phyloP scores from a whole-genome alignment of 768 basidiomycete species.

The Leccinum aurantiacum region DNA sequence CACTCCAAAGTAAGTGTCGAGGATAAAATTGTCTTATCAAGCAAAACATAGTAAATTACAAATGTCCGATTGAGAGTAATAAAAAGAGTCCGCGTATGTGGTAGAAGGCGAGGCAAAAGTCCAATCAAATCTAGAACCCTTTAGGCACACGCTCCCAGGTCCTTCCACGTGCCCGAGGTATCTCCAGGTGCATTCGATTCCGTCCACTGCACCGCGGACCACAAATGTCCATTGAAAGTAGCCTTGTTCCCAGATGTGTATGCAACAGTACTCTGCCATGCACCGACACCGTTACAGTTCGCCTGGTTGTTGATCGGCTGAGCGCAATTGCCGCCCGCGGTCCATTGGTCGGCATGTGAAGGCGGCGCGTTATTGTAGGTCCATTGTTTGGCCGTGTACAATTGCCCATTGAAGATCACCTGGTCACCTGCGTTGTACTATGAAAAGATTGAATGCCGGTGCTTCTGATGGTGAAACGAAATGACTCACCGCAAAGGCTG shows the following conservation, averaged over 20 bases:
- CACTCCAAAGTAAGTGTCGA: not conserved
- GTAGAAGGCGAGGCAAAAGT: not conserved
- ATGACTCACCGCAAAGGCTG: conserved; percentile 19
- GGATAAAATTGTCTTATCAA: not conserved
- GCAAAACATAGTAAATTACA: not conserved
- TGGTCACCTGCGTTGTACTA: conserved; percentile 26
- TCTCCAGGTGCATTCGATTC: conserved; percentile 24
- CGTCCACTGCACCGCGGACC: conserved; percentile 29
- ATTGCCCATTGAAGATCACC: conserved; percentile 22
- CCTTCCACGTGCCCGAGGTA: conserved; percentile 27
- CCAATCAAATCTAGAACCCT: not conserved
- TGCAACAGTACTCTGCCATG: conserved; percentile 19
- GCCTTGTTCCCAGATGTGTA: conserved; percentile 21
- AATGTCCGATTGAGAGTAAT: not conserved
- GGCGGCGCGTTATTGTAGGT: conserved; percentile 22
- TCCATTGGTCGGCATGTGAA: conserved; percentile 21
- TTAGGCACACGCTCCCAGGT: conserved; percentile 22
- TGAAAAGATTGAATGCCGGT: not conserved
- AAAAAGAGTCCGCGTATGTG: not conserved
- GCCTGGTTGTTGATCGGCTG: conserved; percentile 27
- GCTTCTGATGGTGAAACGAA: fast-evolving
- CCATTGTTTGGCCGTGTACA: conserved; percentile 31
- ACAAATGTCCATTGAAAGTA: conserved; percentile 16
- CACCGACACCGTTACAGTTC: conserved; percentile 20
- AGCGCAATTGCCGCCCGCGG: conserved; percentile 1